Evolutionary conservation across 2,329 filamentous ascomycete species (phyloP).

Genomic region (Xylaria sp.): DNA sequence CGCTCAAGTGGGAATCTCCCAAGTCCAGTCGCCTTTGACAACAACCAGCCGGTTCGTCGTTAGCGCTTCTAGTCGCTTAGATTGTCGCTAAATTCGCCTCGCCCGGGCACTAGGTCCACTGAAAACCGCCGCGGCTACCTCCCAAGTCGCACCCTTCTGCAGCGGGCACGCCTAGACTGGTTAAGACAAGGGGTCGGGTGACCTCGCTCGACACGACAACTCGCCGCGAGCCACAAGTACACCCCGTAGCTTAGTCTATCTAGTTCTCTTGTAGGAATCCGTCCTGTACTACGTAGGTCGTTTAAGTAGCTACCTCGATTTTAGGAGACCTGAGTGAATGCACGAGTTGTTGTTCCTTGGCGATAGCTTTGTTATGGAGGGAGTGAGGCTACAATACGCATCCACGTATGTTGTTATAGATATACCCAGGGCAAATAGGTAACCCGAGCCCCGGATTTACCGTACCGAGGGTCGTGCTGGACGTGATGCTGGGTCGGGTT

Average conservation of each 20-base stretch:
- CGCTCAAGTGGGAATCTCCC: conserved; percentile 39
- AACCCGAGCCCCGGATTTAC: conserved; percentile 14
- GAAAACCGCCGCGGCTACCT: conserved; percentile 30
- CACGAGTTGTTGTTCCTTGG: conserved; percentile 4
- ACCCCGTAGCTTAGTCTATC: conserved; percentile 13
- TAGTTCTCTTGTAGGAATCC: background rate
- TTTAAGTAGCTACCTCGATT: background rate
- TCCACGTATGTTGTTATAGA: conserved; percentile 26
- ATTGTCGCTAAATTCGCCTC: conserved; percentile 32
- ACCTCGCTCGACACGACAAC: conserved; percentile 35
- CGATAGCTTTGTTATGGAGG: conserved; percentile 6
- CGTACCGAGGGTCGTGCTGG: conserved; percentile 3
- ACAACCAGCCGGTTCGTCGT: conserved; percentile 36
- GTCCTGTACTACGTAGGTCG: too few species aligned
- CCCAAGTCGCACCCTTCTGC: conserved; percentile 28
- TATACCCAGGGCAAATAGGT: conserved; percentile 12
- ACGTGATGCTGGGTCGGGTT: conserved; percentile 14
- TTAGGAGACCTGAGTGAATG: conserved; percentile 13
- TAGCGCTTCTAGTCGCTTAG: conserved; percentile 40
- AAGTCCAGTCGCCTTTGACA: conserved; percentile 40
- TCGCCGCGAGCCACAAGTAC: conserved; percentile 33
- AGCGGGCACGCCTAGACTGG: conserved; percentile 35
- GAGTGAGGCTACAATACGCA: conserved; percentile 1
- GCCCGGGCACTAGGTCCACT: conserved; percentile 28
- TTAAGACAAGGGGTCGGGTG: conserved; percentile 37